Evolutionary conservation across 805 yeast species (phyloP).

Genomic region (Yarrowia sp.): DNA sequence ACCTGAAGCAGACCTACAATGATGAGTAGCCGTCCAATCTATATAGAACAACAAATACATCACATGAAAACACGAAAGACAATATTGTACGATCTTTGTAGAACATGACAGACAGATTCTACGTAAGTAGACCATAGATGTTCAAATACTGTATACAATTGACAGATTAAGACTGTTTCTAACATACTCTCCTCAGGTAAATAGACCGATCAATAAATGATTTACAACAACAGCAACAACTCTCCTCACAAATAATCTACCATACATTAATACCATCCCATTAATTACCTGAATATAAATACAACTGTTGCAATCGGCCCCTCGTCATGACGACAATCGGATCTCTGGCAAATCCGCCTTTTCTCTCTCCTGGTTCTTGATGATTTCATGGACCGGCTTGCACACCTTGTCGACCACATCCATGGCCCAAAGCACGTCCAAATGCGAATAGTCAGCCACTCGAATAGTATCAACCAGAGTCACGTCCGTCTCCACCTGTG

Average conservation of each 20-base stretch:
- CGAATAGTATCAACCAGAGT: conserved; percentile 42
- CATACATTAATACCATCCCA: not conserved
- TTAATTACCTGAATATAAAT: conserved; percentile 4
- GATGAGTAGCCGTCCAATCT: not conserved
- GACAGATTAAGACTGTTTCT: too few species aligned
- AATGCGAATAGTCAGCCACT: conserved; percentile 69
- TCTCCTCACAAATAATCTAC: too few species aligned
- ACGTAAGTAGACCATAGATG: too few species aligned
- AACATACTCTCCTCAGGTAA: too few species aligned
- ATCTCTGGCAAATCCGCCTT: conserved; percentile 1
- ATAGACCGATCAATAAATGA: too few species aligned
- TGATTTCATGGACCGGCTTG: conserved; percentile 37
- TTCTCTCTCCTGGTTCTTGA: conserved; percentile 30
- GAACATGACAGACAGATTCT: not conserved
- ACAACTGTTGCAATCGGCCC: not conserved
- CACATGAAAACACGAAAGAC: not conserved
- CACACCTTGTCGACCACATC: conserved; percentile 70
- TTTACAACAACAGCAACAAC: too few species aligned
- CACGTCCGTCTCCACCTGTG: conserved; percentile 37
- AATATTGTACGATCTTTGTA: too few species aligned
- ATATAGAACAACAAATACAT: not conserved
- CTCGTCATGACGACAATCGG: not conserved
- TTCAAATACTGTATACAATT: too few species aligned
- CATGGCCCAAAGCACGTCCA: conserved; percentile 91
- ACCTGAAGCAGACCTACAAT: not conserved